Base-by-base conservation (phyloP, 108 stramenopile species). In the Chaetoceros tenuissimus region DNA sequence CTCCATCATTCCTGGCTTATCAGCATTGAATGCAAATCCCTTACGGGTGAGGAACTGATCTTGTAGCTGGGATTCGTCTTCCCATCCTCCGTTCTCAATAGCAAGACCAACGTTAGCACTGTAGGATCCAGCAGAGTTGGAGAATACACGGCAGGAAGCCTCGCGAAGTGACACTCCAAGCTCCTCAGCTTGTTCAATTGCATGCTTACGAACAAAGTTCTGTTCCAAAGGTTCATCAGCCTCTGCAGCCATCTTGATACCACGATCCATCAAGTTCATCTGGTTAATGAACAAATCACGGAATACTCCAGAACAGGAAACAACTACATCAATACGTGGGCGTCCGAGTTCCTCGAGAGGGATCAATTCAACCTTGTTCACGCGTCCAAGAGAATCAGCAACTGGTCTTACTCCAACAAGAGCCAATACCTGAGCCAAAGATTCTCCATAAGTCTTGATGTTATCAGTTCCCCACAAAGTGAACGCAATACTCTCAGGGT, bases 221-320 rank as follows among this genome's bases (percentile, higher is more conserved):
- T 60, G 63, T 1, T 97, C 92, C 8, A 74, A 52, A 3, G 92
- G 93, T 61, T 97, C 96, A 63, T 97, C 94, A 8, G 94, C 93
- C 77, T 97, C 96, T 20, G 96, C 96, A 2, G 96, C 96, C 89
- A 97, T 83, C 84, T 97, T 97, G 72, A 97, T 92, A 47, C 90
- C 96, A 48, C 96, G 80, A 79, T 97, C 96, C 72, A 97, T 90
- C 58, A 97, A 70, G 78, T 97, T 97, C 96, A 97, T 97, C 74
- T 97, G 96, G 86, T 97, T 97, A 85, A 97, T 97, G 89, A 97
- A 97, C 20, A 97, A 75, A 71, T 97, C 96, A 58, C 96, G 90
- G 93, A 97, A 97, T 45, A 97, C 96, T 49, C 96, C 96, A 26
- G 94, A 95, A 77, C 96, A 97, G 0, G 92, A 93, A 7, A 97